Conservation (phyloP, 768 basidiomycete species). For the Hygrocybe punicea region DNA sequence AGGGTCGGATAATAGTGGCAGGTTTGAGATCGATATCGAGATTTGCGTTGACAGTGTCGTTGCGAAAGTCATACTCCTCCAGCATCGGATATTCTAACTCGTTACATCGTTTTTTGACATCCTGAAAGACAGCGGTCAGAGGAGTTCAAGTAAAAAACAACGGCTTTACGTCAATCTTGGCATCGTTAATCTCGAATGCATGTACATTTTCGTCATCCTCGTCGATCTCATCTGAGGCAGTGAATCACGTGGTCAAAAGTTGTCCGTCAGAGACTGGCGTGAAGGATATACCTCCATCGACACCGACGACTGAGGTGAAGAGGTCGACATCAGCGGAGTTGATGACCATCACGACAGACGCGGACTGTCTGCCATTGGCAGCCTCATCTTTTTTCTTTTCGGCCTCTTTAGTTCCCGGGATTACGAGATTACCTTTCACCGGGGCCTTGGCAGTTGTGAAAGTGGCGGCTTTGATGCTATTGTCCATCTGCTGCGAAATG, state of each 20-base stretch:
- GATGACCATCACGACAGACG: constrained; percentile 18
- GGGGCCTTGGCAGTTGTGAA: constrained; percentile 83
- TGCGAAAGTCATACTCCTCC: constrained; percentile 98
- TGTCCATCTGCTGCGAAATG: constrained; percentile 62
- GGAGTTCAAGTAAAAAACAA: not conserved
- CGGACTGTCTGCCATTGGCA: constrained; percentile 25
- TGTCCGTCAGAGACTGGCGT: not conserved
- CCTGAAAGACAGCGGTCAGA: constrained; percentile 43
- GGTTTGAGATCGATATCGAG: constrained; percentile 98
- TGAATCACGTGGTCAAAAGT: not conserved
- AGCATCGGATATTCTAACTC: constrained; percentile 97
- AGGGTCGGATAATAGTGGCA: constrained; percentile 93
- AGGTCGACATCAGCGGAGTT: constrained; percentile 65
- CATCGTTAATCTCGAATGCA: constrained; percentile 92
- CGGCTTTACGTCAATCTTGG: constrained; percentile 76
- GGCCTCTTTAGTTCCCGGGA: constrained; percentile 78
- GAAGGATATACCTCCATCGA: constrained; percentile 53
- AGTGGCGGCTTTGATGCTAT: constrained; percentile 69
- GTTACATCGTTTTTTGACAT: constrained; percentile 94
- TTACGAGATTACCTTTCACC: constrained; percentile 74
- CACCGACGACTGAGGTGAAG: constrained; percentile 94
- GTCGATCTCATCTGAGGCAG: constrained; percentile 79
- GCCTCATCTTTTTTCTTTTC: constrained; percentile 64
- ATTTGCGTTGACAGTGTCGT: constrained; percentile 94
- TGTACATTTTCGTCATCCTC: constrained; percentile 98